Evolutionary conservation across 1,284 basidiomycete species (phyloP), one percentile per base, ranked within the genome.

Genomic region (Coniferiporia weirii): DNA sequence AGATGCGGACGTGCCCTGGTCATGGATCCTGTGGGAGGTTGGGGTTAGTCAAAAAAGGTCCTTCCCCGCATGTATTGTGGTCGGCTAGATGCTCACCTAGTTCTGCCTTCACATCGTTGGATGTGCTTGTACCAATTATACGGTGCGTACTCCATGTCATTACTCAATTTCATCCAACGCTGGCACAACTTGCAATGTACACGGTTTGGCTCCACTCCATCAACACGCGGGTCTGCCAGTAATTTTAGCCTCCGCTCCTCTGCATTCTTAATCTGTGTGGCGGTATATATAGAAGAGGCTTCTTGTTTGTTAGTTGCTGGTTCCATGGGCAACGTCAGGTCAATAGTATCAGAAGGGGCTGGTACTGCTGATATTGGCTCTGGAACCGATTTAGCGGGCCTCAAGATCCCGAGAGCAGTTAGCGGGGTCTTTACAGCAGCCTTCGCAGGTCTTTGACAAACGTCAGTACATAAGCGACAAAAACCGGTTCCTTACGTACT

Each of bases 81-180:
- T 32, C 2, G 35, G 47, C 47, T 12, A 40, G 47, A 13, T 19
- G 19, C 34, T 35, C 40, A 56, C 55, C 22, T 52, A 19, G 34
- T 47, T 32, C 56, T 50, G 15, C 27, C 44, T 15, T 55, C 57
- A 35, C 61, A 62, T 19, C 57, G 22, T 35, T 47, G 43, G 47
- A 59, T 56, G 20, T 62, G 61, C 45, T 62, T 62, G 19, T 52
- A 56, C 61, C 61, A 62, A 22, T 62, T 62, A 35, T 55, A 62
- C 13, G 57, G 48, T 4, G 57, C 57, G 54, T 62, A 62, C 22
- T 50, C 57, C 51, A 56, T 59, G 19, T 54, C 48, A 20, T 59
- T 52, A n/a, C 44, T 62, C 22, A 62, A 53, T 43, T 62, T 62
- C n/a, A 59, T 38, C 61, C 61, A 62, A 12, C 51, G 44, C 12